These are phyloP conservation scores for Aspergillus novoparasiticus DNA, from an alignment of 2,329 filamentous ascomycete genomes.

Conservation along the genomic window DNA sequence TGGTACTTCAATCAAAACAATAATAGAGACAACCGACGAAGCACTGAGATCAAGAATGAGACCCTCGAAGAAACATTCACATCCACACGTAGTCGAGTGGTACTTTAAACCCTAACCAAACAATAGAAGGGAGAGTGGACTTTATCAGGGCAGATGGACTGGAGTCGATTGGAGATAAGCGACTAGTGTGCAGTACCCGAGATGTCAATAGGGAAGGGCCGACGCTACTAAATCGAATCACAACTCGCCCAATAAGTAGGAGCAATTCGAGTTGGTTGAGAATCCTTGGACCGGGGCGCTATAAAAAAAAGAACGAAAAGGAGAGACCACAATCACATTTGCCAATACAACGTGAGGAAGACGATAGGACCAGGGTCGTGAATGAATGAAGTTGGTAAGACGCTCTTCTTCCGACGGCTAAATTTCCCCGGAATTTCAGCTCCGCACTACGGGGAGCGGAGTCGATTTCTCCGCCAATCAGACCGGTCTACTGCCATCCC, in stretches of 20 bases:
- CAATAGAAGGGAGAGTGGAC: constrained; percentile 1
- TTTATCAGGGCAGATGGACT: neutral
- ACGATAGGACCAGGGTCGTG: constrained; percentile 1
- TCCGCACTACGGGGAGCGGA: constrained; percentile 25
- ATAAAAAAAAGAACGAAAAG: neutral
- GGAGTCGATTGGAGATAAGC: constrained; percentile 1
- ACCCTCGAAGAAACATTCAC: neutral
- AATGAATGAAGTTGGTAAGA: neutral
- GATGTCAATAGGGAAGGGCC: neutral
- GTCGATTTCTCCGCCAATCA: constrained; percentile 40
- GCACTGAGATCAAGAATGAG: neutral
- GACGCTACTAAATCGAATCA: neutral
- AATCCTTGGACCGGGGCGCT: neutral
- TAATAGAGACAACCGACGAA: neutral
- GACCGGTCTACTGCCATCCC: no score
- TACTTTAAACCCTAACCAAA: neutral
- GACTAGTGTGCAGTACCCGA: constrained; percentile 1
- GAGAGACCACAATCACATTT: neutral
- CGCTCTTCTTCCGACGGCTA: constrained; percentile 15
- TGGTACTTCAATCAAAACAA: neutral
- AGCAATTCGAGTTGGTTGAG: neutral
- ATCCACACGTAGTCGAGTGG: neutral
- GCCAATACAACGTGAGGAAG: neutral
- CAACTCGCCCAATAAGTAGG: constrained; percentile 6
- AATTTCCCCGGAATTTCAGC: constrained; percentile 27